Conservation (phyloP, 2,329 filamentous ascomycete genomes). For the Penicillium sp. region DNA sequence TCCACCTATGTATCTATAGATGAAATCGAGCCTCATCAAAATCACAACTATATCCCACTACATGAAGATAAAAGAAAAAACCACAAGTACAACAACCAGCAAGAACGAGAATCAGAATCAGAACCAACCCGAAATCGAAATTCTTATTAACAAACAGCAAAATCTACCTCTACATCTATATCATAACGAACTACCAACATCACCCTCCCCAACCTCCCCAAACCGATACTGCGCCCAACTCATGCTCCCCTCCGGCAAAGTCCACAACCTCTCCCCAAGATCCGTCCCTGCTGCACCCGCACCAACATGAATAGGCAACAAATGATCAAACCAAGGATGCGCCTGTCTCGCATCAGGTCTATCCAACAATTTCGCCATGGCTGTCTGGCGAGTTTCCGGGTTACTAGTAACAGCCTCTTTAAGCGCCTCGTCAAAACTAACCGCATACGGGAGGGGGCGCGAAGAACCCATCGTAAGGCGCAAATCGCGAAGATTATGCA, state of each 20-base stretch:
- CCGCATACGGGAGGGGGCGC: slow-evolving; percentile 59
- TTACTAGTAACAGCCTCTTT: slow-evolving; percentile 63
- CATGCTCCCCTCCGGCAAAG: slow-evolving; percentile 55
- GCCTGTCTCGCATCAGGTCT: slow-evolving; percentile 62
- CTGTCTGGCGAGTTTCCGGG: slow-evolving; percentile 47
- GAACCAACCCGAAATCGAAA: neutral
- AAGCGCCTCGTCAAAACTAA: slow-evolving; percentile 69
- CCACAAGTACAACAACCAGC: neutral
- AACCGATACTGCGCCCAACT: slow-evolving; percentile 62
- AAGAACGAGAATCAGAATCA: neutral
- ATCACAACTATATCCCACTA: too few relatives aligned
- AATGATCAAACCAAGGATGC: slow-evolving; percentile 67
- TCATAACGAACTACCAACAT: slow-evolving; percentile 32
- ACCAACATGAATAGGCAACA: slow-evolving; percentile 63
- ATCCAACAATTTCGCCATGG: slow-evolving; percentile 52
- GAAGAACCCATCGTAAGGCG: slow-evolving; percentile 51
- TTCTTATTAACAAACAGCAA: neutral
- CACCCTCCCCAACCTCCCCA: slow-evolving; percentile 43
- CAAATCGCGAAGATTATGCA: slow-evolving; percentile 69
- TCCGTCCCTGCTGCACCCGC: slow-evolving; percentile 60
- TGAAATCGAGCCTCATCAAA: slow-evolving; percentile 36
- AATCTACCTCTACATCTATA: slow-evolving; percentile 17
- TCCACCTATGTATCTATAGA: slow-evolving; percentile 43
- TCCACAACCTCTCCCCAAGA: slow-evolving; percentile 52
- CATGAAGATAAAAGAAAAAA: neutral